Conservation (phyloP, 2,329 filamentous ascomycete species). For the Apiospora koreana region DNA sequence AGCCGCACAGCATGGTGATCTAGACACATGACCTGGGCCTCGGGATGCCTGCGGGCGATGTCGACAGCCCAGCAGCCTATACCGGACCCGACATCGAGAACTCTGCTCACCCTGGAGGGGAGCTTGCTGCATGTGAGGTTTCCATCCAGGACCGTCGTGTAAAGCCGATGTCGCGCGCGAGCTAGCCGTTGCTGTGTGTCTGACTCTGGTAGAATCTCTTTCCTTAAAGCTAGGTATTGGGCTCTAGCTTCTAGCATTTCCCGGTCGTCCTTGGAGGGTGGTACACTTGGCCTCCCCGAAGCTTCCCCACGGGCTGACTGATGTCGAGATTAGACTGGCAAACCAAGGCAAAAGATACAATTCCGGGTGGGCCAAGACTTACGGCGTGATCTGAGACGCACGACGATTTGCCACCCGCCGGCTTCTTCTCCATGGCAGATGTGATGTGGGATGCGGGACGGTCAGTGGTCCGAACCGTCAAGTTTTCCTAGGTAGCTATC, state of each 20-base stretch:
- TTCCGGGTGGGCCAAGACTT: neutral
- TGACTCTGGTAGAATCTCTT: neutral
- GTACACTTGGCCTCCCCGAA: neutral
- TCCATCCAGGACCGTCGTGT: conserved; percentile 25
- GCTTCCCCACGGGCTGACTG: neutral
- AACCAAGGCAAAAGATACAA: neutral
- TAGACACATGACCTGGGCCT: conserved; percentile 40
- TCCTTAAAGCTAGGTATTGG: neutral
- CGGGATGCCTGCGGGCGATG: conserved; percentile 41
- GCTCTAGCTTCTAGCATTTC: neutral
- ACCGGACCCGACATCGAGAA: conserved; percentile 45
- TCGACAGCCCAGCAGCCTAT: conserved; percentile 46
- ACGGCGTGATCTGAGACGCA: neutral
- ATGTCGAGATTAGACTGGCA: neutral
- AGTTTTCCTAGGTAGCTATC: neutral
- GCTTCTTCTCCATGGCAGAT: neutral
- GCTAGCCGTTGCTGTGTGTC: neutral
- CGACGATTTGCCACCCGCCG: neutral
- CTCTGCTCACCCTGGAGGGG: conserved; percentile 27
- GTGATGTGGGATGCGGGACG: neutral
- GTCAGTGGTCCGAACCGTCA: neutral
- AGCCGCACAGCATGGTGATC: conserved; percentile 25
- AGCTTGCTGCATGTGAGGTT: conserved; percentile 23
- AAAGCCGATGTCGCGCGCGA: conserved; percentile 22
- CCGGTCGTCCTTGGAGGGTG: neutral